A percentile compares a stretch with the other conserved stretches of the same genome.
Conservation (phyloP, 306 rosid species). For the Cyclanthera cordifolia region DNA sequence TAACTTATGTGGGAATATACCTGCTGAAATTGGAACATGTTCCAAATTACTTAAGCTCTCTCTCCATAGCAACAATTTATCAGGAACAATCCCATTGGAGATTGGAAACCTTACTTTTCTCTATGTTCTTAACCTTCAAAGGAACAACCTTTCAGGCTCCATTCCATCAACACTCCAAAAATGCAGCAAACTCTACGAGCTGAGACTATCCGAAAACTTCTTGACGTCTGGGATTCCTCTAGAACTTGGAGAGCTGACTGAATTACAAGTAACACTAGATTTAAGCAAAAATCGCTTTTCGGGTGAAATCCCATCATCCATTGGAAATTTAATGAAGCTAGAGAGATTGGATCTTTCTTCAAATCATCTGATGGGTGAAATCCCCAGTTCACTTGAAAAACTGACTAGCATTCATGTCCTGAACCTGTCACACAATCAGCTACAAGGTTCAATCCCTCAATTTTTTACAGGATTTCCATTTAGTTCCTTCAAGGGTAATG, state of each 20-base stretch:
- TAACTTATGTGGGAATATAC: conserved; percentile 48
- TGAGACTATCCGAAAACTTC: conserved; percentile 66
- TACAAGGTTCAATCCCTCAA: conserved; percentile 61
- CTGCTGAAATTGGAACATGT: conserved; percentile 61
- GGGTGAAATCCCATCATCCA: conserved; percentile 61
- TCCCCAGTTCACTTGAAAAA: conserved; percentile 55
- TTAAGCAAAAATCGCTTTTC: conserved; percentile 51
- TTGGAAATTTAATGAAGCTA: conserved; percentile 66
- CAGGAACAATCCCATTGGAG: conserved; percentile 61
- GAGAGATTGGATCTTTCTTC: conserved; percentile 73
- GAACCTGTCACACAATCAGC: conserved; percentile 67
- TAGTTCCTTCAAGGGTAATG: conserved; percentile 60
- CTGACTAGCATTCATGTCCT: conserved; percentile 71
- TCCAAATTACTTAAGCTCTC: conserved; percentile 64
- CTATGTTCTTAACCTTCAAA: conserved; percentile 62
- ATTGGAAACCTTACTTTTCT: conserved; percentile 76
- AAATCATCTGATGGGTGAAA: conserved; percentile 54
- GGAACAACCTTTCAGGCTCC: conserved; percentile 52
- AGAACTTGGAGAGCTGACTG: conserved; percentile 55
- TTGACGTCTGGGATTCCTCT: conserved; percentile 50
- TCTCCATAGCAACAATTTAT: conserved; percentile 64
- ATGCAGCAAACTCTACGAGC: conserved; percentile 60
- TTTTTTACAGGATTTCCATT: conserved; percentile 53
- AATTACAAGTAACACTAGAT: conserved; percentile 75
- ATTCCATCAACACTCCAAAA: conserved; percentile 58